phyloP scores from a whole-genome alignment of 805 yeast species.

The Kuraishia piskuri region DNA sequence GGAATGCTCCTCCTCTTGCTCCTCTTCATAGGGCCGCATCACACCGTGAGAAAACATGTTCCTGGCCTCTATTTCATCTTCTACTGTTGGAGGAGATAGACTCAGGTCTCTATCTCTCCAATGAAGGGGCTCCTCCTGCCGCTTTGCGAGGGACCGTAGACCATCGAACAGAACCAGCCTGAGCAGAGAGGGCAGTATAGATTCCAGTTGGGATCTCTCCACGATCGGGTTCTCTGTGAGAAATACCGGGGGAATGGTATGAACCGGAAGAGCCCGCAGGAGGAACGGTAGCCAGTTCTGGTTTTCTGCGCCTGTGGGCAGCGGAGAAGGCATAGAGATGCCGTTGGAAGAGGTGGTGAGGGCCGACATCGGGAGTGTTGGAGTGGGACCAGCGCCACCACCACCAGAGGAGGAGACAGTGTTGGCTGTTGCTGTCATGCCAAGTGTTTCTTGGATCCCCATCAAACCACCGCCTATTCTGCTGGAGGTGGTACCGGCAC shows the following conservation, averaged over 20 bases:
- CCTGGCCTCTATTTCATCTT: neutral
- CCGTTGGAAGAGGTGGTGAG: constrained; percentile 4
- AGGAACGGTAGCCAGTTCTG: constrained; percentile 65
- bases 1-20: constrained; percentile 15
- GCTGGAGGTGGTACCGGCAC: neutral
- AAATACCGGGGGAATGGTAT: constrained; percentile 51
- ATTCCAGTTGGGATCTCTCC: constrained; percentile 10
- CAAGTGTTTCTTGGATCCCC: neutral
- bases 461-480: neutral
- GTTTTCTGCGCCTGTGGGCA: constrained; percentile 14
- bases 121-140: neutral
- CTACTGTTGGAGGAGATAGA: neutral
- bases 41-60: neutral
- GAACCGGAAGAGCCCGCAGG: constrained; percentile 52
- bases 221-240: constrained; percentile 27
- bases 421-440: no score
- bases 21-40: constrained; percentile 10
- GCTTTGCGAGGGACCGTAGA: neutral
- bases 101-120: neutral
- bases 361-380: constrained; percentile 6
- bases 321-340: constrained; percentile 3
- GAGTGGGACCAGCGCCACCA: constrained; percentile 6
- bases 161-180: constrained; percentile 18
- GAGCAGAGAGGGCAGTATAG: constrained; percentile 22
- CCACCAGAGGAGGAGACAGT: no score